Percentiles rank a stretch among this genome's conserved stretches.
These are phyloP conservation scores for Cicer yamashitae DNA, from an alignment of 306 rosid species.

Conservation along the genomic window DNA sequence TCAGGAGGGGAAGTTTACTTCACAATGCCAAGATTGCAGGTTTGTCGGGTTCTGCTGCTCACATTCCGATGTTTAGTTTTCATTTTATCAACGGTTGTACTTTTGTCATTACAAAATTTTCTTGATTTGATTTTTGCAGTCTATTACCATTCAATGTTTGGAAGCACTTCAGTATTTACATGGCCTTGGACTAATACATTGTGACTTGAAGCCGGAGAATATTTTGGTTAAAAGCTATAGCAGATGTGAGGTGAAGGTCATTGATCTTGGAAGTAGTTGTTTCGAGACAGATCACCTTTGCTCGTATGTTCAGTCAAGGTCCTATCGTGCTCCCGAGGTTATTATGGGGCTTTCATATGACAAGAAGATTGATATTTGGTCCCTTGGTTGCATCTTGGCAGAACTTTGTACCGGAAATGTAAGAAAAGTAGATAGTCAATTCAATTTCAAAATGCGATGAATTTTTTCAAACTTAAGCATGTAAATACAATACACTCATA, in stretches of 20 bases:
- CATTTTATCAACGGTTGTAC: constrained; percentile 12
- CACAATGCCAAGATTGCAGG: constrained; percentile 99
- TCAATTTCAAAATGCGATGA: constrained; percentile 24
- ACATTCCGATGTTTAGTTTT: constrained; percentile 32
- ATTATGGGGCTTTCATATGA: constrained; percentile 95
- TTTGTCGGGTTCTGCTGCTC: constrained; percentile 50
- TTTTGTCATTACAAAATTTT: constrained; percentile 39
- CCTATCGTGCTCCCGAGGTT: constrained; percentile 99
- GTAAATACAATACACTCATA: no score
- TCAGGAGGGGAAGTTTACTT: constrained; percentile 99
- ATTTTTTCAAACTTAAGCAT: constrained; percentile 14
- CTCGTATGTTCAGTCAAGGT: constrained; percentile 97
- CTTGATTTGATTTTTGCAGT: constrained; percentile 60
- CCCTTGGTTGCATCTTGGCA: constrained; percentile 98
- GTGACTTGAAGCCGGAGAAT: constrained; percentile 99
- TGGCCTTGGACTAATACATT: constrained; percentile 92
- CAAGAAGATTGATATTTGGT: constrained; percentile 98
- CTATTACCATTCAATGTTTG: constrained; percentile 96
- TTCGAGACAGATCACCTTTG: constrained; percentile 99
- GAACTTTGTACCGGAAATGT: constrained; percentile 99
- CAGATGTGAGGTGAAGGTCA: constrained; percentile 98
- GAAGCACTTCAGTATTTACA: constrained; percentile 94
- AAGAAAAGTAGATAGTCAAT: constrained; percentile 52
- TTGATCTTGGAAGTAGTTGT: constrained; percentile 99
- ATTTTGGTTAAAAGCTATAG: constrained; percentile 97